A percentile compares a stretch with the other conserved stretches of the same genome.
phyloP scores from a whole-genome alignment of 768 basidiomycete species.

The Aureoboletus auriporus region DNA sequence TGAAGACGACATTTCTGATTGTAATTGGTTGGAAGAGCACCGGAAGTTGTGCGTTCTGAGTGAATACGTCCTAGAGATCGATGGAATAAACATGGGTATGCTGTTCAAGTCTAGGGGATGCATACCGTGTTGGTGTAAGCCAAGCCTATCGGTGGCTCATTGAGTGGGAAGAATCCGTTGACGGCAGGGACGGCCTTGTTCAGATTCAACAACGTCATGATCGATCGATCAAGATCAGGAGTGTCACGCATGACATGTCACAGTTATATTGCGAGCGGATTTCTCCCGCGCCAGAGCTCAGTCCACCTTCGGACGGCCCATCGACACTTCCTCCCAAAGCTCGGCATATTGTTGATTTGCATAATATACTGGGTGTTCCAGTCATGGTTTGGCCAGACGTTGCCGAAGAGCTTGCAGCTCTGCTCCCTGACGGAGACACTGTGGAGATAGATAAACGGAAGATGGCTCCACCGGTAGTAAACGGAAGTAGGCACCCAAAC shows the following conservation, averaged over 20 bases:
- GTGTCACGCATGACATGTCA: no score
- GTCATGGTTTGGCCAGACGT: no score
- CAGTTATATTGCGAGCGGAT: conserved; percentile 9
- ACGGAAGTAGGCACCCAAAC: no score
- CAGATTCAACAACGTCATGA: conserved; percentile 18
- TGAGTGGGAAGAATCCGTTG: conserved; percentile 56
- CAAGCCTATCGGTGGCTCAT: conserved; percentile 53
- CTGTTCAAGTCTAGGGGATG: conserved; percentile 2
- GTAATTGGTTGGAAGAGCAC: conserved; percentile 63
- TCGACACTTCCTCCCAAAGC: conserved; percentile 57
- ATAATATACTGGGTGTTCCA: conserved; percentile 48
- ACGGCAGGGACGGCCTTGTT: conserved; percentile 49
- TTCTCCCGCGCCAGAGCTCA: conserved; percentile 49
- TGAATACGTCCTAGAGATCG: conserved; percentile 30
- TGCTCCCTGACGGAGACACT: no score
- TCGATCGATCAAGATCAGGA: no score
- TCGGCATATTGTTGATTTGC: conserved; percentile 48
- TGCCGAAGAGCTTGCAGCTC: no score
- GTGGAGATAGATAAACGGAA: no score
- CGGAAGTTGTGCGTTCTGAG: conserved; percentile 50
- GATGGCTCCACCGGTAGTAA: no score
- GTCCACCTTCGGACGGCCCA: conserved; percentile 44
- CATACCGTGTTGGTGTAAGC: conserved; percentile 24
- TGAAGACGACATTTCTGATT: conserved; percentile 59
- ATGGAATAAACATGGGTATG: not conserved